Evolutionary conservation across 2,329 filamentous ascomycete species (phyloP).

Genomic region (Penicillium sp.): DNA sequence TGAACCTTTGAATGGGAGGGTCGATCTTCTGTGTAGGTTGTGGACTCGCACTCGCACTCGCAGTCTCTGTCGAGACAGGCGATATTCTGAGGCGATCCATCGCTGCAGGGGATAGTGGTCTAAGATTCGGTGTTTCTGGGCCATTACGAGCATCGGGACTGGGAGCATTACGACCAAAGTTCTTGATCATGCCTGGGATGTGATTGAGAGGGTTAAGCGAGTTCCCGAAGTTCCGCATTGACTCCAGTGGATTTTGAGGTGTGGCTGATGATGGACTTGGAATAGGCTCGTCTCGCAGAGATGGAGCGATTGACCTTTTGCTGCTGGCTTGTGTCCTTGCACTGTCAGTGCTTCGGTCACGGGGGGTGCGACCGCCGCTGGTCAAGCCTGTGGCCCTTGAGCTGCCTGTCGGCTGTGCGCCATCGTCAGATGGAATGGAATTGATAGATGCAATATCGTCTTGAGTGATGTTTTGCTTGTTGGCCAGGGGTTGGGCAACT

Average conservation of each 20-base stretch:
- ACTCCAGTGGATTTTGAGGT: conserved; percentile 66
- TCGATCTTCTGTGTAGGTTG: conserved; percentile 30
- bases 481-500: conserved; percentile 63
- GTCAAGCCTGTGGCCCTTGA: conserved; percentile 63
- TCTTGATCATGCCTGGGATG: conserved; percentile 73
- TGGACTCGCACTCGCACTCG: conserved; percentile 10
- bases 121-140: conserved; percentile 8
- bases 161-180: conserved; percentile 60
- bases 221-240: conserved; percentile 76
- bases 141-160: conserved; percentile 42
- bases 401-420: conserved; percentile 34
- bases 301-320: conserved; percentile 38
- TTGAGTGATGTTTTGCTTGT: conserved; percentile 45
- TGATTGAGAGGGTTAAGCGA: conserved; percentile 80
- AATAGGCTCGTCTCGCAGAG: conserved; percentile 24
- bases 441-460: conserved; percentile 56
- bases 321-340: conserved; percentile 37
- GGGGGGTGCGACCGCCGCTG: conserved; percentile 60
- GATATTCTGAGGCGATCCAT: conserved; percentile 39
- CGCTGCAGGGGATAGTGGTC: conserved; percentile 43
- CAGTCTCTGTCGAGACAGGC: conserved; percentile 18
- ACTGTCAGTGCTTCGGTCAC: conserved; percentile 79
- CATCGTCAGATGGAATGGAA: conserved; percentile 31
- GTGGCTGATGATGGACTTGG: conserved; percentile 26
- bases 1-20: conserved; percentile 70